A percentile compares a stretch with the other conserved stretches of the same genome.
Evolutionary conservation across 495 filamentous ascomycete species (phyloP).

Genomic region (Evansstolkia leycettana): DNA sequence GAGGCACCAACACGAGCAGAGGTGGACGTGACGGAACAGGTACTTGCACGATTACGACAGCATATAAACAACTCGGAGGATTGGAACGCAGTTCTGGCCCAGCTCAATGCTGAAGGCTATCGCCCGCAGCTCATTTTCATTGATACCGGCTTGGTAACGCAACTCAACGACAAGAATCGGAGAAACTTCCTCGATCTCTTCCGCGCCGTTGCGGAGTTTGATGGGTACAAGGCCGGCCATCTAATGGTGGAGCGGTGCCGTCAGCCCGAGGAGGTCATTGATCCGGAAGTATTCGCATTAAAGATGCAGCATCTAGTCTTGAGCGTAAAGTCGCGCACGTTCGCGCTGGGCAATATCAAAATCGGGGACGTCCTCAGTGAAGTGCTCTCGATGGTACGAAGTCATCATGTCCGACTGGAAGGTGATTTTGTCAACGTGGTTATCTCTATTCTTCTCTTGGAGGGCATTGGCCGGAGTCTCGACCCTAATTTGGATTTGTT

Average conservation of each 20-base stretch:
- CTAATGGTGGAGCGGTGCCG: conserved; percentile 94
- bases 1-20: conserved; percentile 37
- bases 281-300: conserved; percentile 79
- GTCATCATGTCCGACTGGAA: conserved; percentile 88
- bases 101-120: conserved; percentile 84
- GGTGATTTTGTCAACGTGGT: conserved; percentile 99
- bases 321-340: conserved; percentile 75
- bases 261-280: conserved; percentile 78
- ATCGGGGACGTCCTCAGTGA: conserved; percentile 91
- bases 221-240: conserved; percentile 88
- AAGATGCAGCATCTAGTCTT: conserved; percentile 95
- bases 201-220: conserved; percentile 90
- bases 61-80: conserved; percentile 47
- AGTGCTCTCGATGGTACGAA: conserved; percentile 82
- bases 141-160: conserved; percentile 91
- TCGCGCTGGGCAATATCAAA: conserved; percentile 88
- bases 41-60: conserved; percentile 67
- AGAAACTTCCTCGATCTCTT: conserved; percentile 93
- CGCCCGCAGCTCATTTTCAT: conserved; percentile 95
- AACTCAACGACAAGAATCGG: conserved; percentile 77
- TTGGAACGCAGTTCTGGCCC: conserved; percentile 60
- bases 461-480: conserved; percentile 83
- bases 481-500: conserved; percentile 84
- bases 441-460: conserved; percentile 82
- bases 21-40: conserved; percentile 76